Percentiles rank a stretch among this genome's conserved stretches.
Evolutionary conservation across 148 eudicot genomes (phyloP).

Genomic region (Camellia japonica): DNA sequence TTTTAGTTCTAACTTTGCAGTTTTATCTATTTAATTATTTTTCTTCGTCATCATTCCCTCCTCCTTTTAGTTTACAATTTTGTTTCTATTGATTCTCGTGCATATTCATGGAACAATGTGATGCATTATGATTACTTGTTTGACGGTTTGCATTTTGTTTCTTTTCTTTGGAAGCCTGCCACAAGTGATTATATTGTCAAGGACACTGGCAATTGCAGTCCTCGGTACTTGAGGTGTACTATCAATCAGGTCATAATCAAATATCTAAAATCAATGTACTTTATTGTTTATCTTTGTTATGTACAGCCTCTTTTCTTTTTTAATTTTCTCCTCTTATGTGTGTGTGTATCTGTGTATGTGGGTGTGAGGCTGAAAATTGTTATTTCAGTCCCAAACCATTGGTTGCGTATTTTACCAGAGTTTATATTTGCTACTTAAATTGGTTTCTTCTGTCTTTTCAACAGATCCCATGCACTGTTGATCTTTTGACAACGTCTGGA

Average conservation of each 20-base stretch:
- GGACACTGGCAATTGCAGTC: conserved; percentile 97
- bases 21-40: background rate
- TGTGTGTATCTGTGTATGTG: background rate
- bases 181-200: conserved; percentile 80
- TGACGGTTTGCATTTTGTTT: conserved; percentile 10
- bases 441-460: conserved; percentile 16
- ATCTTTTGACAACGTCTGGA: conserved; percentile 87
- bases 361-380: background rate
- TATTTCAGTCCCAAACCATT: background rate
- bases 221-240: conserved; percentile 94
- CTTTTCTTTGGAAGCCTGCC: conserved; percentile 60
- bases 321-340: background rate
- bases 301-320: background rate
- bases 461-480: conserved; percentile 85
- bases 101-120: background rate
- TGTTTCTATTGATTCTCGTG: background rate
- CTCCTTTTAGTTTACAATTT: background rate
- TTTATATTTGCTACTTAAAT: conserved; percentile 10
- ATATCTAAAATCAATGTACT: background rate
- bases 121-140: background rate
- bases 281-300: background rate
- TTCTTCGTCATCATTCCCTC: background rate
- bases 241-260: conserved; percentile 70
- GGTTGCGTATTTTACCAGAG: background rate
- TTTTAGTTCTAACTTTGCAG: background rate